Percentiles rank a stretch among this genome's conserved stretches.
Conservation (phyloP, 345 rosid species). For the Nasturtium officinale region DNA sequence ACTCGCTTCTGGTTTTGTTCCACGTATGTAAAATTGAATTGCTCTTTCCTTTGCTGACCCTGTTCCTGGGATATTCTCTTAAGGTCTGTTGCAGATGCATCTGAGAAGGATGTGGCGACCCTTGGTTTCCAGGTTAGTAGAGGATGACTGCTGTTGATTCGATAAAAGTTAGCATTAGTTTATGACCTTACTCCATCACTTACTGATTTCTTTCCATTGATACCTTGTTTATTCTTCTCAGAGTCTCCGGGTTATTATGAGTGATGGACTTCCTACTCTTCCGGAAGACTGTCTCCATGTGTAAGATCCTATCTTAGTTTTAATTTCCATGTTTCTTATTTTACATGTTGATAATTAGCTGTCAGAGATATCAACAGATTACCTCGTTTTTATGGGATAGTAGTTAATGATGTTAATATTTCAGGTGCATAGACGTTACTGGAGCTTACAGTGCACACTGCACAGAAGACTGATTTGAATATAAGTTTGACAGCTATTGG, state of each 20-base stretch:
- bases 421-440: slow-evolving; percentile 94
- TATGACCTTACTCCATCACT: slow-evolving; percentile 1
- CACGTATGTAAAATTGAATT: background rate
- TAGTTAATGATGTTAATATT: slow-evolving; percentile 39
- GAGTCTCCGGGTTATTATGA: slow-evolving; percentile 91
- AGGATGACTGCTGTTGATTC: slow-evolving; percentile 15
- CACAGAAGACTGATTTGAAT: slow-evolving; percentile 88
- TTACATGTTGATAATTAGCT: slow-evolving; percentile 13
- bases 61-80: slow-evolving; percentile 25
- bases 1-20: slow-evolving; percentile 13
- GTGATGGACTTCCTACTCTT: slow-evolving; percentile 82
- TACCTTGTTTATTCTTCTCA: slow-evolving; percentile 47
- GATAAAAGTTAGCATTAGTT: slow-evolving; percentile 10
- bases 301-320: slow-evolving; percentile 54
- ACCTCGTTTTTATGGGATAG: slow-evolving; percentile 7
- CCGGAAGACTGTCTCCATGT: slow-evolving; percentile 79
- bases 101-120: slow-evolving; percentile 88
- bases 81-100: slow-evolving; percentile 93
- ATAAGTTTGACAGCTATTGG: slow-evolving; percentile 96
- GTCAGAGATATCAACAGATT: slow-evolving; percentile 16
- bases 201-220: slow-evolving; percentile 31
- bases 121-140: slow-evolving; percentile 91
- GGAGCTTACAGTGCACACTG: slow-evolving; percentile 96
- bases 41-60: slow-evolving; percentile 24
- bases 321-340: slow-evolving; percentile 2